Evolutionary conservation across 768 basidiomycete genomes (phyloP).

Genomic region (Lentinula boryana): DNA sequence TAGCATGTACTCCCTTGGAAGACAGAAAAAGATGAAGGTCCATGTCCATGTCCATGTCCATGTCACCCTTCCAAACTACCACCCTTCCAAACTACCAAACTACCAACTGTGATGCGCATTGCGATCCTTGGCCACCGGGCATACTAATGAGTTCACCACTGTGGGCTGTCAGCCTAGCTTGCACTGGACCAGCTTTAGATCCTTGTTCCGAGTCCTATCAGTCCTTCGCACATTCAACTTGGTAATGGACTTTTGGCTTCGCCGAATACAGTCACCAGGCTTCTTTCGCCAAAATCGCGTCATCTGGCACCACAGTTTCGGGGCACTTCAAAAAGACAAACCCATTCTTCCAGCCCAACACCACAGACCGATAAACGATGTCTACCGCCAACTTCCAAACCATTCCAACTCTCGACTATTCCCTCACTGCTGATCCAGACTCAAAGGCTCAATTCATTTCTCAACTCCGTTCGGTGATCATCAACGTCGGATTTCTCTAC

Average conservation of each 20-base stretch:
- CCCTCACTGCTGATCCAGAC: background rate
- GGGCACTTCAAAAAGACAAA: background rate
- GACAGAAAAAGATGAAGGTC: too few species aligned
- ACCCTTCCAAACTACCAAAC: too few species aligned
- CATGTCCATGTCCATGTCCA: too few species aligned
- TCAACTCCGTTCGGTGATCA: constrained; percentile 42
- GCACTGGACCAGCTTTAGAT: too few species aligned
- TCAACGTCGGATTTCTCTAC: constrained; percentile 53
- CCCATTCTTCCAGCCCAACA: background rate
- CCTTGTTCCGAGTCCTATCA: too few species aligned
- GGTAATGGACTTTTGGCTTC: background rate
- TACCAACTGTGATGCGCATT: too few species aligned
- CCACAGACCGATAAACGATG: background rate
- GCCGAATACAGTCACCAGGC: background rate
- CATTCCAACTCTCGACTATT: constrained; percentile 7
- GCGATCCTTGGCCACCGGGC: too few species aligned
- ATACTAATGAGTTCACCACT: too few species aligned
- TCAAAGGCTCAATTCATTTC: constrained; percentile 33
- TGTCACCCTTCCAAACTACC: too few species aligned
- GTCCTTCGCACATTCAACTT: background rate
- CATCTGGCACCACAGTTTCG: background rate
- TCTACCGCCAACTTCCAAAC: background rate
- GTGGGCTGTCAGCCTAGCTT: too few species aligned
- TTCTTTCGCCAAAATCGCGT: background rate
- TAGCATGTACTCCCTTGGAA: too few species aligned